These are phyloP conservation scores for Globisporangium orthogonon DNA, from an alignment of 352 stramenopile genomes.

Conservation along the genomic window DNA sequence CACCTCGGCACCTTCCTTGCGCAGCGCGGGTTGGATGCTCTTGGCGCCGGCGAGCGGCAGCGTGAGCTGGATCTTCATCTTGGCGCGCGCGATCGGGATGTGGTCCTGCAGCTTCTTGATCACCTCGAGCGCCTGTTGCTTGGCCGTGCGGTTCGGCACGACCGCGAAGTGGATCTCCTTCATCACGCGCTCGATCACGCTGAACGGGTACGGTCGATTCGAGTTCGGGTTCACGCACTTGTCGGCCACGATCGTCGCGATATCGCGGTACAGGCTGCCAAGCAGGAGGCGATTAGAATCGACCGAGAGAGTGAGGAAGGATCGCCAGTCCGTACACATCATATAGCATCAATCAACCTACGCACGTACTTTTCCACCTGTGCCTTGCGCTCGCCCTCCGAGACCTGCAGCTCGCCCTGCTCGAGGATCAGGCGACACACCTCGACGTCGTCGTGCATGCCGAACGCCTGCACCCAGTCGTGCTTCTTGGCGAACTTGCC, in stretches of 20 bases:
- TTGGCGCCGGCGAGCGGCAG: slow-evolving; percentile 37
- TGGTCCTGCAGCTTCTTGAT: slow-evolving; percentile 92
- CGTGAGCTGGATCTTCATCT: slow-evolving; percentile 94
- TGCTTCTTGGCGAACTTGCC: slow-evolving; percentile 94
- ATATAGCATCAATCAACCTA: background rate
- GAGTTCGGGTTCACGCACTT: slow-evolving; percentile 96
- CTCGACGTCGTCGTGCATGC: slow-evolving; percentile 88
- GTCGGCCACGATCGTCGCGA: slow-evolving; percentile 95
- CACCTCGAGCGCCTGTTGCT: slow-evolving; percentile 96
- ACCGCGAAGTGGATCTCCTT: slow-evolving; percentile 94
- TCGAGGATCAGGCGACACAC: slow-evolving; percentile 93
- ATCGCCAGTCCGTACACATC: too few species aligned
- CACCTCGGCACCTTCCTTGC: slow-evolving; percentile 60
- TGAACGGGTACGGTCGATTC: slow-evolving; percentile 94
- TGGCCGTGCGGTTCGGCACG: slow-evolving; percentile 92
- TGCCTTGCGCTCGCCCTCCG: slow-evolving; percentile 92
- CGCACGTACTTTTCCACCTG: slow-evolving; percentile 81
- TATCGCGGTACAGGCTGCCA: slow-evolving; percentile 88
- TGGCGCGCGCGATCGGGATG: slow-evolving; percentile 94
- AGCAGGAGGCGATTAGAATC: too few species aligned
- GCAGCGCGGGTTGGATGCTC: slow-evolving; percentile 50
- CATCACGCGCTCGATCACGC: slow-evolving; percentile 96
- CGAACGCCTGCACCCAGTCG: slow-evolving; percentile 93
- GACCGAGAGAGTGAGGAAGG: too few species aligned
- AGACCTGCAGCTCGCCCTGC: slow-evolving; percentile 96